Percentiles rank a stretch among this genome's conserved stretches.
These are phyloP conservation scores for Rauvolfia tetraphylla DNA, from an alignment of 257 asterid species.

Conservation along the genomic window DNA sequence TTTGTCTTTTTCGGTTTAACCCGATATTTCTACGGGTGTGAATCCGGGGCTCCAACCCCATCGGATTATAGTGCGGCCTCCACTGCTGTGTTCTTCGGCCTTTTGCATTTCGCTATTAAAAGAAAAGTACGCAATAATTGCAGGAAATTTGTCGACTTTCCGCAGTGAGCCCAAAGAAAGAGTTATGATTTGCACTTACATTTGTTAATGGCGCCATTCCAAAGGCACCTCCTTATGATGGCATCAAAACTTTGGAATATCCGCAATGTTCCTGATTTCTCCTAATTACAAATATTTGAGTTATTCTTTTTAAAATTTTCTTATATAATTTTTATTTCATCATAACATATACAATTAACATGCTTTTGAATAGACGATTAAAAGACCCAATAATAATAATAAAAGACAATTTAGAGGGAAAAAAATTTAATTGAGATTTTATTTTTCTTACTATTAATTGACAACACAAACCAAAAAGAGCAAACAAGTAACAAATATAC, in stretches of 20 bases:
- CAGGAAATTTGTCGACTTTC: conserved; percentile 4
- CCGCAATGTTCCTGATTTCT: too few species aligned
- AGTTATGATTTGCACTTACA: background rate
- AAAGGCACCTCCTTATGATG: conserved; percentile 3
- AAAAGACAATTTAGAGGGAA: background rate
- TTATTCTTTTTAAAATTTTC: too few species aligned
- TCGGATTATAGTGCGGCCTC: background rate
- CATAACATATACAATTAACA: too few species aligned
- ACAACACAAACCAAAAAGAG: background rate
- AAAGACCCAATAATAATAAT: too few species aligned
- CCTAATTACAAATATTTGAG: too few species aligned
- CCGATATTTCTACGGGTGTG: background rate
- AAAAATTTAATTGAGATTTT: background rate
- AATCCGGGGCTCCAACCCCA: background rate
- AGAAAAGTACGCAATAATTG: background rate
- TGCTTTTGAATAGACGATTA: too few species aligned
- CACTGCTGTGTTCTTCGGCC: background rate
- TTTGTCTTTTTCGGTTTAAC: too few species aligned
- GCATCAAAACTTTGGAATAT: too few species aligned
- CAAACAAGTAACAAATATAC: background rate
- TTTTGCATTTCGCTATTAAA: background rate
- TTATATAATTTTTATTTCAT: too few species aligned
- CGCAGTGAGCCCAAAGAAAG: background rate
- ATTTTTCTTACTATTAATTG: background rate
- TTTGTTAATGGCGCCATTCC: background rate